phyloP scores from a whole-genome alignment of 176 grass and related monocot species.

The Carex scoparia region DNA sequence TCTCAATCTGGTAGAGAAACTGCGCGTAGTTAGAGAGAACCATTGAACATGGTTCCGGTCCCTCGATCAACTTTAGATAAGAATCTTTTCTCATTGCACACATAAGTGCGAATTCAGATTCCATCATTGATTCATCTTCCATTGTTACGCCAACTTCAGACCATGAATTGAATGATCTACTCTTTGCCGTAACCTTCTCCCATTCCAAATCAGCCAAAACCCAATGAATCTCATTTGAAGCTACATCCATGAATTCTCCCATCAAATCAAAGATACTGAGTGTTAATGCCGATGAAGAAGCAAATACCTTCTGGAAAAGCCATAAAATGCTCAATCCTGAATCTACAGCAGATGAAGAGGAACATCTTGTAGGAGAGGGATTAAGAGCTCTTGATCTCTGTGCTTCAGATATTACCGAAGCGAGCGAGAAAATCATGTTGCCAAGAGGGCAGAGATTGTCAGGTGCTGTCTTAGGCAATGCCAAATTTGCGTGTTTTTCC shows the following conservation, averaged over 20 bases:
- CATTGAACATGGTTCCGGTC: background rate
- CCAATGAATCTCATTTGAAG: background rate
- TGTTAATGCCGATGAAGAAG: conserved; percentile 8
- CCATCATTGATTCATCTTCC: background rate
- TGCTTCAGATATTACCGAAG: conserved; percentile 18
- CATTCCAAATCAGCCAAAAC: conserved; percentile 25
- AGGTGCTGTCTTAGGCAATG: conserved; percentile 13
- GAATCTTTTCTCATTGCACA: background rate
- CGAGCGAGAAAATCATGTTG: conserved; percentile 31
- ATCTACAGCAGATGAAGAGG: conserved; percentile 5
- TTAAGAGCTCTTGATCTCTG: conserved; percentile 3
- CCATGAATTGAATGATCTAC: conserved; percentile 3
- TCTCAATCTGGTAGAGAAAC: conserved; percentile 23
- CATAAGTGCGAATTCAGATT: background rate
- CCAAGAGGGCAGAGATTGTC: conserved; percentile 21
- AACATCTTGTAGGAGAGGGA: background rate
- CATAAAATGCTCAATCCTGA: conserved; percentile 9
- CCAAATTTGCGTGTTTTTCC: conserved; percentile 15
- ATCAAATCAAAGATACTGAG: background rate
- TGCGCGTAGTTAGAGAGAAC: conserved; percentile 19
- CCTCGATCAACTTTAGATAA: conserved; percentile 6
- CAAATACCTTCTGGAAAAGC: conserved; percentile 20
- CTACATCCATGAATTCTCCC: conserved; percentile 4
- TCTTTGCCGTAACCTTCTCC: background rate
- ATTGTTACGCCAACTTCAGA: conserved; percentile 17